phyloP scores from a whole-genome alignment of 73 alveolate species.

The Uronychia binucleata region DNA sequence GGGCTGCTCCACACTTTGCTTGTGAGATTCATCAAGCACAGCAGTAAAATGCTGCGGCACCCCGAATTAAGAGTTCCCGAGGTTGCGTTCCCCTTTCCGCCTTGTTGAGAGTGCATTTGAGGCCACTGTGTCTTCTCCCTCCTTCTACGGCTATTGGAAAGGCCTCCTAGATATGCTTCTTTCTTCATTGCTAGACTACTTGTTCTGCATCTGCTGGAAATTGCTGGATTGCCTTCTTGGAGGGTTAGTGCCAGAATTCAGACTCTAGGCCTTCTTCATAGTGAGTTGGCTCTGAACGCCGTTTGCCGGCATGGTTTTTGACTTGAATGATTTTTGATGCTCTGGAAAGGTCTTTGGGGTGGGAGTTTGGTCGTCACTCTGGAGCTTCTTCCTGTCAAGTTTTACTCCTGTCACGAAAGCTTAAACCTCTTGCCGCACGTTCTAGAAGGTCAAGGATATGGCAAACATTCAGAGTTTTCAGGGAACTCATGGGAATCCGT shows the following conservation, averaged over 20 bases:
- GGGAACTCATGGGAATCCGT: conserved; percentile 37
- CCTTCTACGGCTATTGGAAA: neutral
- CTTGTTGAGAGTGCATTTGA: neutral
- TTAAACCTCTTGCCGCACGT: neutral
- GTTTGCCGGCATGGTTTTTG: neutral
- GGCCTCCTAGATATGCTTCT: neutral
- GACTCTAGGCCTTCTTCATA: neutral
- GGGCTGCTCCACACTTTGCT: neutral
- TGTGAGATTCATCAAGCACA: neutral
- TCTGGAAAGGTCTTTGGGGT: neutral
- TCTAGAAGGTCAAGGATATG: conserved; percentile 34
- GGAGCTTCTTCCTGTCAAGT: neutral
- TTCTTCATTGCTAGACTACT: neutral
- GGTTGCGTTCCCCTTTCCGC: neutral
- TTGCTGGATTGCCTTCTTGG: neutral
- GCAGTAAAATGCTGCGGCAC: neutral
- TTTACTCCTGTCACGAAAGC: neutral
- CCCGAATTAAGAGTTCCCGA: neutral
- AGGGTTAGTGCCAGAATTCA: neutral
- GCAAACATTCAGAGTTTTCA: conserved; percentile 1
- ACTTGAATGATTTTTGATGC: neutral
- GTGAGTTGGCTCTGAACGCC: neutral
- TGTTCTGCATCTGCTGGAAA: no score
- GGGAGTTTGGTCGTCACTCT: neutral
- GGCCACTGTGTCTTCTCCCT: neutral